Evolutionary conservation across 768 basidiomycete species (phyloP).

Genomic region (Russula emetica): DNA sequence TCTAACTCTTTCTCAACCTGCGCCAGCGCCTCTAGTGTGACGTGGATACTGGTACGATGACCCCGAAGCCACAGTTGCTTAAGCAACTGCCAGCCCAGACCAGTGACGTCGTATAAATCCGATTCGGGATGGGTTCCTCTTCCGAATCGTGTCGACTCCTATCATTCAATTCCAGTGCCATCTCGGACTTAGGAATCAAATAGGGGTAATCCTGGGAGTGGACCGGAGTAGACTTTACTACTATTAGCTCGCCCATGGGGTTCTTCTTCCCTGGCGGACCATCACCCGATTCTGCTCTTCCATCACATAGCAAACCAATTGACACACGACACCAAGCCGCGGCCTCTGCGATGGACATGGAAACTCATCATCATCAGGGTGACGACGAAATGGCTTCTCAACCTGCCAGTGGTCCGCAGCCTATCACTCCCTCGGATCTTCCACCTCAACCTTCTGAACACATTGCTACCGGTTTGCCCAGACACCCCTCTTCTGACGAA

Average conservation of each 20-base stretch:
- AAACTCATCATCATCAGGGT: neutral
- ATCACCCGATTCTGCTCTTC: slow-evolving; percentile 5
- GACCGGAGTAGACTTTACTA: too few relatives aligned
- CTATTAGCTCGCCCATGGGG: neutral
- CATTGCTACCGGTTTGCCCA: neutral
- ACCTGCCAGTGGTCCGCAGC: neutral
- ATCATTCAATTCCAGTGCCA: too few relatives aligned
- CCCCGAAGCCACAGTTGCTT: too few relatives aligned
- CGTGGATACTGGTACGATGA: neutral
- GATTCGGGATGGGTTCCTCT: neutral
- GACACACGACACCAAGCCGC: neutral
- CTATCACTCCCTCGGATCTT: neutral
- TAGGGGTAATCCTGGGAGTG: too few relatives aligned
- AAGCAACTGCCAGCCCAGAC: neutral
- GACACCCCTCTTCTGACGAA: neutral
- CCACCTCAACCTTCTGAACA: neutral
- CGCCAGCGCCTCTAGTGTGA: neutral
- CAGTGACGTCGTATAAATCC: neutral
- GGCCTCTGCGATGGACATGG: neutral
- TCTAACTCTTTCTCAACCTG: neutral
- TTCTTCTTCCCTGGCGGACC: slow-evolving; percentile 16
- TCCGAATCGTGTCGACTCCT: slow-evolving; percentile 5
- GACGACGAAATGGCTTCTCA: neutral
- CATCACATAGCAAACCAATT: neutral
- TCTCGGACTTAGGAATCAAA: too few relatives aligned